Conservation (phyloP, 2,329 filamentous ascomycete genomes). For the Colletotrichum simmondsii region DNA sequence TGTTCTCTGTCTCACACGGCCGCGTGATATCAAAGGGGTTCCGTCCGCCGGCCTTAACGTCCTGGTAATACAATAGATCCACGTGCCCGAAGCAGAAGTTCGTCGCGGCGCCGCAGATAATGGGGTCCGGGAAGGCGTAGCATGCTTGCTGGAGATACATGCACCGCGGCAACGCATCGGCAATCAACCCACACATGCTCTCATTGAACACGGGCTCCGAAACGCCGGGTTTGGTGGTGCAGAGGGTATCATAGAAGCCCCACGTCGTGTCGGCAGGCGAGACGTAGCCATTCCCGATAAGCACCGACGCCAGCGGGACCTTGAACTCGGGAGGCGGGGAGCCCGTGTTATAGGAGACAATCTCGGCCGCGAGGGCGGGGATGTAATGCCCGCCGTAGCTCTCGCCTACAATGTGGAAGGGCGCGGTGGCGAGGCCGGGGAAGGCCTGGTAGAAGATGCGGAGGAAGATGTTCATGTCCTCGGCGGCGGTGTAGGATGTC, state of each 20-base stretch:
- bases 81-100: slow-evolving; percentile 50
- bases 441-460: slow-evolving; percentile 59
- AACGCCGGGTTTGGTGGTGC: slow-evolving; percentile 36
- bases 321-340: slow-evolving; percentile 50
- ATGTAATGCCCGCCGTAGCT: slow-evolving; percentile 62
- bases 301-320: slow-evolving; percentile 54
- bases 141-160: slow-evolving; percentile 52
- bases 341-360: slow-evolving; percentile 54
- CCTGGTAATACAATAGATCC: slow-evolving; percentile 51
- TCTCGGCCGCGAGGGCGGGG: slow-evolving; percentile 54
- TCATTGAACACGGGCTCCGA: slow-evolving; percentile 34
- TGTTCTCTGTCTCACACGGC: slow-evolving; percentile 47
- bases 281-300: slow-evolving; percentile 59
- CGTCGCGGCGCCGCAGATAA: slow-evolving; percentile 50
- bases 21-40: slow-evolving; percentile 56
- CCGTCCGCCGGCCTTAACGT: slow-evolving; percentile 49
- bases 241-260: slow-evolving; percentile 37
- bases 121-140: slow-evolving; percentile 49
- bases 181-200: slow-evolving; percentile 39
- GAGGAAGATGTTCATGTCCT: slow-evolving; percentile 61
- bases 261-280: slow-evolving; percentile 33
- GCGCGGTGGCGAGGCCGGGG: slow-evolving; percentile 47
- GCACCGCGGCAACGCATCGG: slow-evolving; percentile 55
- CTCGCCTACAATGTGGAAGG: slow-evolving; percentile 60
- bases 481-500: slow-evolving; percentile 54